These are phyloP conservation scores for Cicer pinnatifidum DNA, from an alignment of 306 rosid species.

Conservation along the genomic window DNA sequence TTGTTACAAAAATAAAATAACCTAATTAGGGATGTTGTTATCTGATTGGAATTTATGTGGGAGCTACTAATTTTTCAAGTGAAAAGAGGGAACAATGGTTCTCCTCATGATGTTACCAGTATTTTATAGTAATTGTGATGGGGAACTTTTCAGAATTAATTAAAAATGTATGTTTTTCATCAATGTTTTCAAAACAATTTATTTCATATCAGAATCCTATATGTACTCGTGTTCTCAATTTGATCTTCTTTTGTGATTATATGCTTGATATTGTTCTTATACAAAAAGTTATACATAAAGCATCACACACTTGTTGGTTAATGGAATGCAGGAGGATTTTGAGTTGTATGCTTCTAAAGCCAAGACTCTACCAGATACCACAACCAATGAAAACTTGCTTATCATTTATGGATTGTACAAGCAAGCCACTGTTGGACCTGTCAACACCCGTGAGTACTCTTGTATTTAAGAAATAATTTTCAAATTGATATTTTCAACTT, in stretches of 20 bases:
- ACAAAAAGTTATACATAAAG: not conserved
- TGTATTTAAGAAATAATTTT: conserved; percentile 30
- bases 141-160: too few relatives aligned
- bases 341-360: conserved; percentile 84
- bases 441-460: conserved; percentile 65
- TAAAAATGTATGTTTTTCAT: too few relatives aligned
- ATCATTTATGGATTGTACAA: conserved; percentile 89
- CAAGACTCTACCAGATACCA: conserved; percentile 68
- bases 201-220: conserved; percentile 11
- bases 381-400: conserved; percentile 75
- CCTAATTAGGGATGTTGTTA: too few relatives aligned
- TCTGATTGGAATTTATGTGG: too few relatives aligned
- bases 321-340: conserved; percentile 85
- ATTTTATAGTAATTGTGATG: too few relatives aligned
- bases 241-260: not conserved
- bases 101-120: too few relatives aligned
- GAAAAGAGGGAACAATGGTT: too few relatives aligned
- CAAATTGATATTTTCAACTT: conserved; percentile 8
- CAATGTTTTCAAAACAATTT: not conserved
- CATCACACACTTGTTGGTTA: conserved; percentile 26
- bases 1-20: too few relatives aligned
- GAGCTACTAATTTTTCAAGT: too few relatives aligned
- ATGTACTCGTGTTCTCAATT: not conserved
- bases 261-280: not conserved
- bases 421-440: conserved; percentile 90